Evolutionary conservation across 2,329 filamentous ascomycete species (phyloP).

Genomic region (Aureobasidium sp.): DNA sequence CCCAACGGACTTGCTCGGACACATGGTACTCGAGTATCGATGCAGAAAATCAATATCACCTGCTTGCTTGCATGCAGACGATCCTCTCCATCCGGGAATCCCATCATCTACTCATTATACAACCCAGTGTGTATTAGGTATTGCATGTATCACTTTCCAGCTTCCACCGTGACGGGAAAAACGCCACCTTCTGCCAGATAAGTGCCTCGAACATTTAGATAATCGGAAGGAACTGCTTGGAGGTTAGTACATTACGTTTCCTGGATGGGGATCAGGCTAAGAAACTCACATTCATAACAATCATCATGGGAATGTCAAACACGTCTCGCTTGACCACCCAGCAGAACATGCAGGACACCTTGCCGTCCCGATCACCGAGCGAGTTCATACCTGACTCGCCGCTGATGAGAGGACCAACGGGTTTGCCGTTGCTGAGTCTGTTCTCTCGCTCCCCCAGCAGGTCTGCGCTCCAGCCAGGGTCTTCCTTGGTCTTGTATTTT

Average conservation of each 20-base stretch:
- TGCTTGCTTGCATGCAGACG: not conserved
- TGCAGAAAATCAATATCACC: slow-evolving; percentile 1
- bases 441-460: slow-evolving; percentile 14
- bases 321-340: slow-evolving; percentile 96
- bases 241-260: not conserved
- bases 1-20: not conserved
- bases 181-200: not conserved
- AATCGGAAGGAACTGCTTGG: slow-evolving; percentile 14
- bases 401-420: slow-evolving; percentile 30
- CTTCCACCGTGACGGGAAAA: not conserved
- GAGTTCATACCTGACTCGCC: slow-evolving; percentile 72
- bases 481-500: slow-evolving; percentile 75
- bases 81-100: not conserved
- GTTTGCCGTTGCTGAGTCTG: slow-evolving; percentile 20
- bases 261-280: not conserved
- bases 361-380: slow-evolving; percentile 72
- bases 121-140: not conserved
- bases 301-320: slow-evolving; percentile 97
- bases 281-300: slow-evolving; percentile 87
- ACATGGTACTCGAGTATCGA: not conserved
- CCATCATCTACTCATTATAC: not conserved
- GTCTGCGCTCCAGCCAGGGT: slow-evolving; percentile 25
- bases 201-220: slow-evolving; percentile 1
- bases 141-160: not conserved
- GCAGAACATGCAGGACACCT: slow-evolving; percentile 90